These are phyloP conservation scores for Fusarium algeriense DNA, from an alignment of 2,329 filamentous ascomycete genomes.

Conservation along the genomic window DNA sequence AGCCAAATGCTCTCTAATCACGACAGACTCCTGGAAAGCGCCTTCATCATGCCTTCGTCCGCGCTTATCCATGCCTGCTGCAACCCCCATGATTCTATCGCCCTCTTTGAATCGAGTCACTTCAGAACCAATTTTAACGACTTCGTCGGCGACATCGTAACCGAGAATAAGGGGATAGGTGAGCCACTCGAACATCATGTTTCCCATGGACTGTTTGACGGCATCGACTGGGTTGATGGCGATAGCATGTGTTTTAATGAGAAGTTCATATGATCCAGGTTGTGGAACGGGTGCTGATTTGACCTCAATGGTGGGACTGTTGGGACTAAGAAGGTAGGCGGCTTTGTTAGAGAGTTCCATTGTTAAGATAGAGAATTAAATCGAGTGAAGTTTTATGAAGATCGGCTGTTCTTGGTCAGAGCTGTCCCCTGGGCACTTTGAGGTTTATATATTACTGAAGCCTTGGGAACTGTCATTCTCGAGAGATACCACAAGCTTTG, in stretches of 20 bases:
- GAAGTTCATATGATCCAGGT: neutral
- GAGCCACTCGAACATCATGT: conserved; percentile 28
- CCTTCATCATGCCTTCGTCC: neutral
- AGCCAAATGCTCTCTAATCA: neutral
- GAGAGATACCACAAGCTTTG: too few relatives aligned
- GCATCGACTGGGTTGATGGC: conserved; percentile 5
- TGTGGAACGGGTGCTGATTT: neutral
- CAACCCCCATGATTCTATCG: neutral
- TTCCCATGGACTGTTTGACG: conserved; percentile 16
- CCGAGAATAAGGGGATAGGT: conserved; percentile 16
- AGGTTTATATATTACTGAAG: neutral
- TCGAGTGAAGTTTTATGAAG: rapidly evolving
- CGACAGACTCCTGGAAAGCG: neutral
- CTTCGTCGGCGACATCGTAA: neutral
- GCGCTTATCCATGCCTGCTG: conserved; percentile 10
- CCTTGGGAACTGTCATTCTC: too few relatives aligned
- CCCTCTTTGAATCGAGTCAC: neutral
- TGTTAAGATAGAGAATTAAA: rapidly evolving
- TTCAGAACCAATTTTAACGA: neutral
- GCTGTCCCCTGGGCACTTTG: rapidly evolving
- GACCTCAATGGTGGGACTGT: neutral
- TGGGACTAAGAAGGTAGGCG: conserved; percentile 1
- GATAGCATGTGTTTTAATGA: neutral
- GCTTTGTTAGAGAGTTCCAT: conserved; percentile 4
- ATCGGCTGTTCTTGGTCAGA: rapidly evolving